Conservation (phyloP, 345 rosid species). For the Gynandropsis gynandra region DNA sequence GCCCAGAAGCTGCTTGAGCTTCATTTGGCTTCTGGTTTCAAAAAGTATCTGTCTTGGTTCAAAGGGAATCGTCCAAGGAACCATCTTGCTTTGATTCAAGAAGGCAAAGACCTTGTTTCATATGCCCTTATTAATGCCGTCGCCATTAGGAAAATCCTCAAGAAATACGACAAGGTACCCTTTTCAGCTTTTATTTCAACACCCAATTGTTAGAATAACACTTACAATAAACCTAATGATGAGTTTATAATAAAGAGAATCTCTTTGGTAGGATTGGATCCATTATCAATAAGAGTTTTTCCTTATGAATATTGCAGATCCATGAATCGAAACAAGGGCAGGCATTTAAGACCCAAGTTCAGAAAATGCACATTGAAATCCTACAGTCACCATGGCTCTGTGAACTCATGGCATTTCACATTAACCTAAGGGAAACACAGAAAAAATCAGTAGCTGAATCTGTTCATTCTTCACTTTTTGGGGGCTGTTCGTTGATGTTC, state of each 20-base stretch:
- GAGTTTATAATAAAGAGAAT: not conserved
- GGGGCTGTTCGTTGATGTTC: conserved; percentile 51
- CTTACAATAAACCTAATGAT: too few species aligned
- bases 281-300: too few species aligned
- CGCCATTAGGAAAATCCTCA: conserved; percentile 82
- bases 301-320: conserved; percentile 52
- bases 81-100: conserved; percentile 58
- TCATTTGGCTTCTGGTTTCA: conserved; percentile 76
- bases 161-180: conserved; percentile 86
- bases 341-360: conserved; percentile 77
- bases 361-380: conserved; percentile 79
- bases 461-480: conserved; percentile 45
- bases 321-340: conserved; percentile 93
- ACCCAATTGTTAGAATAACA: too few species aligned
- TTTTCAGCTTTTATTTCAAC: not conserved
- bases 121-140: conserved; percentile 82
- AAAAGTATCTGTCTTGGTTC: conserved; percentile 65
- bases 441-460: conserved; percentile 25
- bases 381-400: conserved; percentile 95
- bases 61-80: conserved; percentile 40
- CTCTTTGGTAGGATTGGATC: too few species aligned
- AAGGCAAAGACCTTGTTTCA: conserved; percentile 75
- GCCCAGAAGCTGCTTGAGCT: conserved; percentile 81
- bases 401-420: conserved; percentile 87
- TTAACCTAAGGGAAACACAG: conserved; percentile 61